Base-by-base conservation (phyloP, 257 asterid genomes). In the Solanum acaule region DNA sequence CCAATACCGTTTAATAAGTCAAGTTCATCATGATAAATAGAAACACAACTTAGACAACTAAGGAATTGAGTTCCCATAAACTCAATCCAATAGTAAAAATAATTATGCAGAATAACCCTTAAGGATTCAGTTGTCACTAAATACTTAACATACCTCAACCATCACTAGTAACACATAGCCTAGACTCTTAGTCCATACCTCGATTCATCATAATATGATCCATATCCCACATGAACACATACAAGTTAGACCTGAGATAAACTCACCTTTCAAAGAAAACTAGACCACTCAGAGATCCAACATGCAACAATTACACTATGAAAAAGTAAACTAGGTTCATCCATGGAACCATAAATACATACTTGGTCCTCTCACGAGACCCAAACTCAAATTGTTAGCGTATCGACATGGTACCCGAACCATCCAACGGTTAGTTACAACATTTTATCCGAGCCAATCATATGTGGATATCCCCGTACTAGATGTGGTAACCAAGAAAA, bases 381-480 rank as follows among this genome's bases (percentile, higher is more conserved):
- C 10, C 4, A 56, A 56, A 56, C n/a, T 56, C 65, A 56, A 56
- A 18, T 4, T 56, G 10, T 56, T 56, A 56, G 2, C 2, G 10
- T 56, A 56, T 7, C 4, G 1, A 18, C n/a, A 4, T 56, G 10
- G n/a, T 56, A 56, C 65, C 4, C 65, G 10, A 56, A 7, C 65
- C n/a, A 56, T 56, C n/a, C 10, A 6, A 6, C 18, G 23, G 65
- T 56, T 56, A 56, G 10, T 56, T 56, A 56, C n/a, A 49, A 0
- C 0, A 15, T 15, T 5, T 5, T 49, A 52, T 5, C 1, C 0
- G 0, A 52, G 10, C n/a, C 63, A 52, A 52, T 49, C 4, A 52
- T 18, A 16, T 18, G n/a, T 52, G 63, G 63, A 52, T 52, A 18
- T 52, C 10, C 23, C 63, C 1, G 0, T 52, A 52, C 9, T 1